Percentiles rank a stretch among this genome's conserved stretches.
Conservation (phyloP, 2,329 filamentous ascomycete species). For the Raffaelea ambrosiae region DNA sequence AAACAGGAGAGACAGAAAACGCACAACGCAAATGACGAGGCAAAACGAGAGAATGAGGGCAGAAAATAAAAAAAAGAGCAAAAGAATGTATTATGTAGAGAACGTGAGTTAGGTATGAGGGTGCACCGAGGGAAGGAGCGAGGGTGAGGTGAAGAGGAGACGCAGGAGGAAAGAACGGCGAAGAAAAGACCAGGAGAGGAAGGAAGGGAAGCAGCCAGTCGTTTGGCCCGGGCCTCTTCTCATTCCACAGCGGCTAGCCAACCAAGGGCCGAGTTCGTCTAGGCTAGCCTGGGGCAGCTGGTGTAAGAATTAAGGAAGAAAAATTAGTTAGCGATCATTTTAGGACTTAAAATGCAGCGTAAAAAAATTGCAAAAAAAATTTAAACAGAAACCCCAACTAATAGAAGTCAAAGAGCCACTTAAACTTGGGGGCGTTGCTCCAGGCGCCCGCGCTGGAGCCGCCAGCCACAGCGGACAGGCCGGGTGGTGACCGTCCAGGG, state of each 20-base stretch:
- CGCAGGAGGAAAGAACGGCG: background rate
- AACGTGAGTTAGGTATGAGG: background rate
- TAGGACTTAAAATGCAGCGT: too few relatives aligned
- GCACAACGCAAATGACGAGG: background rate
- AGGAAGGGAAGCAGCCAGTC: conserved; percentile 5
- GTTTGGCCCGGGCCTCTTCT: conserved; percentile 1
- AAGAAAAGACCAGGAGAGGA: background rate
- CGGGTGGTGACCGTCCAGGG: too few relatives aligned
- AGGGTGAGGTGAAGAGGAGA: background rate
- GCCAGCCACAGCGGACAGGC: too few relatives aligned
- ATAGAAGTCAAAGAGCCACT: too few relatives aligned
- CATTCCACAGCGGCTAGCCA: conserved; percentile 13
- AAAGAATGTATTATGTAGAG: background rate
- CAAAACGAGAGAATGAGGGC: background rate
- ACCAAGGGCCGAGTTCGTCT: conserved; percentile 3
- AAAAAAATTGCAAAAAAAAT: background rate
- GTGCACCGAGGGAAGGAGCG: background rate
- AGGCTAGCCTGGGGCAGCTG: background rate
- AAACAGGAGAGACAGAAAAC: background rate
- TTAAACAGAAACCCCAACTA: too few relatives aligned
- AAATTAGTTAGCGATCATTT: too few relatives aligned
- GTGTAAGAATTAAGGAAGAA: too few relatives aligned
- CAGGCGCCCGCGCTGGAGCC: too few relatives aligned
- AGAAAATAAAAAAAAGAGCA: background rate
- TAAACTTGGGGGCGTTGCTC: conserved; percentile 1